These are phyloP conservation scores for Blastobotrys raffinosifermentans DNA, from an alignment of 1,139 yeast species.

Conservation along the genomic window DNA sequence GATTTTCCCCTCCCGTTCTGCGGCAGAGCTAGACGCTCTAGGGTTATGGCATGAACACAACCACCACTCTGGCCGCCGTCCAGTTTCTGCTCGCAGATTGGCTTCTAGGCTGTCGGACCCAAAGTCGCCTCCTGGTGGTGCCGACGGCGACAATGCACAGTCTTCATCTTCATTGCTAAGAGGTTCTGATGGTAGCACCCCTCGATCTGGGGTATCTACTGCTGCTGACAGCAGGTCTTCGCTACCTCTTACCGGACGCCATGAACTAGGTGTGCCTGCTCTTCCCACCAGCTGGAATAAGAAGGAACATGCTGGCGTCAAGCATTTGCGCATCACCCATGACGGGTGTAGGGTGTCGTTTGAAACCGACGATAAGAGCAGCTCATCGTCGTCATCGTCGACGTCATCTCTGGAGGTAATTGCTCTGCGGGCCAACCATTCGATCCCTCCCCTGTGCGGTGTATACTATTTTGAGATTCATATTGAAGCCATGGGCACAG, in stretches of 20 bases:
- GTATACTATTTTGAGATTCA: constrained; percentile 54
- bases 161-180: background rate
- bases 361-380: constrained; percentile 13
- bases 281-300: constrained; percentile 24
- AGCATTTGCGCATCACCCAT: constrained; percentile 5
- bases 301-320: constrained; percentile 12
- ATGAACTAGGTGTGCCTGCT: constrained; percentile 20
- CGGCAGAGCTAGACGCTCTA: constrained; percentile 22
- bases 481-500: constrained; percentile 25
- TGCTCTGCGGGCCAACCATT: constrained; percentile 38
- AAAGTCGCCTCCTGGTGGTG: background rate
- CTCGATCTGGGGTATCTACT: background rate
- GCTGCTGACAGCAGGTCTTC: background rate
- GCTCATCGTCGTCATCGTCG: constrained; percentile 11
- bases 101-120: background rate
- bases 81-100: background rate
- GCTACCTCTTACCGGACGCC: constrained; percentile 10
- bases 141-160: background rate
- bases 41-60: constrained; percentile 14
- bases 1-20: constrained; percentile 23
- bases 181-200: background rate
- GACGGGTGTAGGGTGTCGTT: constrained; percentile 15
- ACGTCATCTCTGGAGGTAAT: constrained; percentile 2
- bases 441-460: constrained; percentile 43
- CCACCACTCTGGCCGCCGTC: too few species aligned